Conservation (phyloP, 2,329 filamentous ascomycete genomes). For the Epicoccum sorghinum region DNA sequence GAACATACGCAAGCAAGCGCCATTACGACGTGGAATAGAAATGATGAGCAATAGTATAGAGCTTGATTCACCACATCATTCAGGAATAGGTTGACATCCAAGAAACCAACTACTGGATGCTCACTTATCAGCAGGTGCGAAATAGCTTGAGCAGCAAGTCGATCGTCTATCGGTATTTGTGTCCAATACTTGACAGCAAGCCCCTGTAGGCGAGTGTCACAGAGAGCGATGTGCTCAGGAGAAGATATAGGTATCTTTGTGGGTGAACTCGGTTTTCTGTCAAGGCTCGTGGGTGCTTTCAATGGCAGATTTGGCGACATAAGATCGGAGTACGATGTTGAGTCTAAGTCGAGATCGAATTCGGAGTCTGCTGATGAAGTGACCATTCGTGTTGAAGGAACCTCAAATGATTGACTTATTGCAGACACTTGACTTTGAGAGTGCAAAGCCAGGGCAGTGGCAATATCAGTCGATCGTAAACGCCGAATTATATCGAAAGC, state of each 20-base stretch:
- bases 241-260: not conserved
- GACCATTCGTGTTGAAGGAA: not conserved
- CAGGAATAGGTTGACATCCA: slow-evolving; percentile 13
- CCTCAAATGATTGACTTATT: not conserved
- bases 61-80: slow-evolving; percentile 7
- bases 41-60: slow-evolving; percentile 16
- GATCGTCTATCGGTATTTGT: slow-evolving; percentile 7
- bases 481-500: slow-evolving; percentile 2
- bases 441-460: not conserved
- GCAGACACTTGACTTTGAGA: not conserved
- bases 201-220: slow-evolving; percentile 6
- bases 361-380: slow-evolving; percentile 4
- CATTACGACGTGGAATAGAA: slow-evolving; percentile 15
- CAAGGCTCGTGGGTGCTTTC: not conserved
- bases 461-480: not conserved
- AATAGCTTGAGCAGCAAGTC: slow-evolving; percentile 9
- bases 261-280: not conserved
- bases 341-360: slow-evolving; percentile 7
- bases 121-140: slow-evolving; percentile 7
- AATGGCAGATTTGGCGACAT: not conserved
- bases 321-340: slow-evolving; percentile 3
- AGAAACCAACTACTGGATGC: slow-evolving; percentile 13
- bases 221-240: not conserved
- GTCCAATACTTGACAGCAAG: slow-evolving; percentile 16
- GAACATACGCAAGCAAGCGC: slow-evolving; percentile 16